phyloP scores from a whole-genome alignment of 2,329 filamentous ascomycete species.

The Clonostachys sp. region DNA sequence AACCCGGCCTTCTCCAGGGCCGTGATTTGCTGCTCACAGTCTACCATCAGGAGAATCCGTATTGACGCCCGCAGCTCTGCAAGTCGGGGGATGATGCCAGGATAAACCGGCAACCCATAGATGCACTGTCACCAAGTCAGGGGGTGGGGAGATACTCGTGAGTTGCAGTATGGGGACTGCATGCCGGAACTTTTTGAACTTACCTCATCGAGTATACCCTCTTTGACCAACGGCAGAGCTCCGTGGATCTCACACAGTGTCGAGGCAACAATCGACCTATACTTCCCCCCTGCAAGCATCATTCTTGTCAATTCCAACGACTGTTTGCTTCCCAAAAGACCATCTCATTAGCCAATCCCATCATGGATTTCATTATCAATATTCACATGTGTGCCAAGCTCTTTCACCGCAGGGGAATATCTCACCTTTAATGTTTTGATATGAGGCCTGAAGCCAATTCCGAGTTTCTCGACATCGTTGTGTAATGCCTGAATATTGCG shows the following conservation, averaged over 20 bases:
- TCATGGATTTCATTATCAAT: too few species aligned
- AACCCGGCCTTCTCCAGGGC: constrained; percentile 15
- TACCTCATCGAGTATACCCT: constrained; percentile 33
- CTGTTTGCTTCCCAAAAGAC: constrained; percentile 8
- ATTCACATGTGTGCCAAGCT: too few species aligned
- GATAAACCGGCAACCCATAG: constrained; percentile 32
- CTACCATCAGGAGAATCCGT: constrained; percentile 27
- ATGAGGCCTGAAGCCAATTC: too few species aligned
- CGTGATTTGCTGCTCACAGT: constrained; percentile 24
- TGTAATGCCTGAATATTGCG: too few species aligned
- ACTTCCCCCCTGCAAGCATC: constrained; percentile 30
- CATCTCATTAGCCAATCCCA: too few species aligned
- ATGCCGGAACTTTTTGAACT: neutral
- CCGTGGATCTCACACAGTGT: constrained; percentile 33
- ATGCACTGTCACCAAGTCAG: constrained; percentile 14
- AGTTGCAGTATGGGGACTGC: too few species aligned
- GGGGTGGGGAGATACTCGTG: too few species aligned
- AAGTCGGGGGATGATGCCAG: constrained; percentile 21
- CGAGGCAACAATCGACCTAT: constrained; percentile 30
- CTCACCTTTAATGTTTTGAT: too few species aligned
- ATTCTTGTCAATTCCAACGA: constrained; percentile 27
- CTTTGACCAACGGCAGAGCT: constrained; percentile 26
- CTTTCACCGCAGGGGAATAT: too few species aligned
- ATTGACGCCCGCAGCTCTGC: constrained; percentile 17
- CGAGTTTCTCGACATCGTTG: too few species aligned